These are phyloP conservation scores for Leishmania gerbilli DNA, from an alignment of 208 protist genomes.

Conservation along the genomic window DNA sequence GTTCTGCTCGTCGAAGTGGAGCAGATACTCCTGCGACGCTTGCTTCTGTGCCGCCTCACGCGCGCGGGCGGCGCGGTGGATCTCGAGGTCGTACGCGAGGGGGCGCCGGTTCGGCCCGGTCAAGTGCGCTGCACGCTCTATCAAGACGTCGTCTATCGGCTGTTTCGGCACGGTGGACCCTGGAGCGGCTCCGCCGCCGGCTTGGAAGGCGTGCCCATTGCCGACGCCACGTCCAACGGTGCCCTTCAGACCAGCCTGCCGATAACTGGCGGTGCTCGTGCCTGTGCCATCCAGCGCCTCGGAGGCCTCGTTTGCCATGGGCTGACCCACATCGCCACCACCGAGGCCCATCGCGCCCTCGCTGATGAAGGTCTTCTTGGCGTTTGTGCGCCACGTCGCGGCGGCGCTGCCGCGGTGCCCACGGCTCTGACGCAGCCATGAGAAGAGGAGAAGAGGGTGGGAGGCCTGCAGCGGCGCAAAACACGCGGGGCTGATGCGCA, in stretches of 20 bases:
- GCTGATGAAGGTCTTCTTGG: slow-evolving; percentile 33
- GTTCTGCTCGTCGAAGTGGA: slow-evolving; percentile 48
- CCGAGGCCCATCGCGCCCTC: slow-evolving; percentile 35
- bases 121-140: slow-evolving; percentile 34
- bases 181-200: slow-evolving; percentile 17
- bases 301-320: slow-evolving; percentile 28
- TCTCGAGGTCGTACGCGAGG: slow-evolving; percentile 55
- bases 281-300: slow-evolving; percentile 27
- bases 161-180: slow-evolving; percentile 37
- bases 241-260: slow-evolving; percentile 6
- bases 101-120: slow-evolving; percentile 37
- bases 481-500: neutral
- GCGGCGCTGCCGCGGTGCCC: slow-evolving; percentile 21
- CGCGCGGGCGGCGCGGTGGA: slow-evolving; percentile 33
- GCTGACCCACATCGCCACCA: slow-evolving; percentile 28
- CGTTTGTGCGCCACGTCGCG: slow-evolving; percentile 9
- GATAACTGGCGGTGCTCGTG: slow-evolving; percentile 12
- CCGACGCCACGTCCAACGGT: slow-evolving; percentile 4
- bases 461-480: slow-evolving; percentile 10
- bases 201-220: neutral
- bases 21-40: slow-evolving; percentile 21
- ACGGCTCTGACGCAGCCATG: slow-evolving; percentile 27
- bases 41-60: slow-evolving; percentile 22
- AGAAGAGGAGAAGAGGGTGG: slow-evolving; percentile 18
- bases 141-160: slow-evolving; percentile 47